phyloP scores from a whole-genome alignment of 2,329 filamentous ascomycete genomes.

The Tolypocladium ophioglossoides region DNA sequence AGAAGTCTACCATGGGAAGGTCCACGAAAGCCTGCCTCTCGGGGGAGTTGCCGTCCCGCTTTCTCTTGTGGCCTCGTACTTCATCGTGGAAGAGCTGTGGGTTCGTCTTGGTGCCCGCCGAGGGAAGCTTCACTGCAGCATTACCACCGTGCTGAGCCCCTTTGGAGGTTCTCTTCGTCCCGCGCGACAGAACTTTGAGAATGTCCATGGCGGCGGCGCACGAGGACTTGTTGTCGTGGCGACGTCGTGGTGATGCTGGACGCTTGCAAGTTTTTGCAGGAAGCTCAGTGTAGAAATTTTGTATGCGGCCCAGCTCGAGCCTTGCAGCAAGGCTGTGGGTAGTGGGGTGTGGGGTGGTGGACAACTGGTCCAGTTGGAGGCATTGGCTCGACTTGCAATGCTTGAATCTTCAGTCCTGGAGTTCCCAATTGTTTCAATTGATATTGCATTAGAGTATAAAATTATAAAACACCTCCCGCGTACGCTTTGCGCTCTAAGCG shows the following conservation, averaged over 20 bases:
- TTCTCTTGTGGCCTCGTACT: slow-evolving; percentile 42
- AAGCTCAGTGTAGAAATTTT: slow-evolving; percentile 7
- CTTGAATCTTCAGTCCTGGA: background rate
- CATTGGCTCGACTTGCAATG: background rate
- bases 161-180: slow-evolving; percentile 46
- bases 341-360: slow-evolving; percentile 3
- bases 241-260: background rate
- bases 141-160: slow-evolving; percentile 16
- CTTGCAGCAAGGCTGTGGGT: slow-evolving; percentile 12
- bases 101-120: slow-evolving; percentile 51
- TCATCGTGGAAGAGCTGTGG: slow-evolving; percentile 61
- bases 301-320: slow-evolving; percentile 4
- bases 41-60: slow-evolving; percentile 32
- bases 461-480: background rate
- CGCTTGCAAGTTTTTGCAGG: background rate
- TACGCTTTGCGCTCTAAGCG: background rate
- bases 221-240: background rate
- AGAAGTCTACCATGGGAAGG: slow-evolving; percentile 46
- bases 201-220: slow-evolving; percentile 48
- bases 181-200: slow-evolving; percentile 60
- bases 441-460: background rate
- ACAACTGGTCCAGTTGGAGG: too few relatives aligned
- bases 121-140: slow-evolving; percentile 42
- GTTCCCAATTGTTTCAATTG: background rate
- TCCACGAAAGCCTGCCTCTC: slow-evolving; percentile 16